phyloP scores from a whole-genome alignment of 495 filamentous ascomycete species.

The Aspergillus olivimuriae region DNA sequence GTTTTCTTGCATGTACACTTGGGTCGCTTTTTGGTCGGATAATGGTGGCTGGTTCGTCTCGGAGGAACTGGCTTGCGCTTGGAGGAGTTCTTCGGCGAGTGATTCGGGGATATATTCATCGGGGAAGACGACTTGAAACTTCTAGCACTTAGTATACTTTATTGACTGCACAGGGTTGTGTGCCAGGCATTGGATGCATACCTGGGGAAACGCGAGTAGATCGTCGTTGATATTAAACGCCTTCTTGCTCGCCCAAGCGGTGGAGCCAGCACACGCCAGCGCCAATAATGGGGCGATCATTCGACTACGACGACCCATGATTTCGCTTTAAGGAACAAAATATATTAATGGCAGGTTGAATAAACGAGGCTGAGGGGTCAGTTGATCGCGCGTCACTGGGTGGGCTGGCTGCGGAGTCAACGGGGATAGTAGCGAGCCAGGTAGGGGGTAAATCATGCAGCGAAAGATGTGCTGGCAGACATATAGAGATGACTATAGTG shows the following conservation, averaged over 20 bases:
- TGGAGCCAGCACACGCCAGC: conserved; percentile 31
- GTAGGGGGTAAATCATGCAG: too few relatives aligned
- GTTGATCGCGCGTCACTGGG: too few relatives aligned
- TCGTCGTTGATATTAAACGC: conserved; percentile 85
- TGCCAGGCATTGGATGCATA: too few relatives aligned
- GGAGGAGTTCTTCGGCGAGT: conserved; percentile 58
- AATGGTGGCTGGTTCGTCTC: conserved; percentile 7
- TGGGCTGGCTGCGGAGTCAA: too few relatives aligned
- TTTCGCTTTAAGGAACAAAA: neutral
- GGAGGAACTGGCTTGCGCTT: conserved; percentile 19
- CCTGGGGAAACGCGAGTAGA: conserved; percentile 86
- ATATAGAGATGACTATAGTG: too few relatives aligned
- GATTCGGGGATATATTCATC: conserved; percentile 65
- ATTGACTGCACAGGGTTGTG: too few relatives aligned
- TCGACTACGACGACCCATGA: conserved; percentile 24
- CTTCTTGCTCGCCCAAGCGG: conserved; percentile 46
- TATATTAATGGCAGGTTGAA: too few relatives aligned
- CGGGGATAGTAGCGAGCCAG: too few relatives aligned
- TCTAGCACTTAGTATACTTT: too few relatives aligned
- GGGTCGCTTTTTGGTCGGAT: conserved; percentile 17
- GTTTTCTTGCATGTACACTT: conserved; percentile 22
- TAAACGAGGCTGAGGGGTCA: too few relatives aligned
- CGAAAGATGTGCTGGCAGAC: too few relatives aligned
- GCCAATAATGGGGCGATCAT: conserved; percentile 23
- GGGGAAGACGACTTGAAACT: conserved; percentile 81